A percentile compares a stretch with the other conserved stretches of the same genome.
These are phyloP conservation scores for Gnomoniopsis sp. DNA, from an alignment of 2,329 filamentous ascomycete species.

Conservation along the genomic window DNA sequence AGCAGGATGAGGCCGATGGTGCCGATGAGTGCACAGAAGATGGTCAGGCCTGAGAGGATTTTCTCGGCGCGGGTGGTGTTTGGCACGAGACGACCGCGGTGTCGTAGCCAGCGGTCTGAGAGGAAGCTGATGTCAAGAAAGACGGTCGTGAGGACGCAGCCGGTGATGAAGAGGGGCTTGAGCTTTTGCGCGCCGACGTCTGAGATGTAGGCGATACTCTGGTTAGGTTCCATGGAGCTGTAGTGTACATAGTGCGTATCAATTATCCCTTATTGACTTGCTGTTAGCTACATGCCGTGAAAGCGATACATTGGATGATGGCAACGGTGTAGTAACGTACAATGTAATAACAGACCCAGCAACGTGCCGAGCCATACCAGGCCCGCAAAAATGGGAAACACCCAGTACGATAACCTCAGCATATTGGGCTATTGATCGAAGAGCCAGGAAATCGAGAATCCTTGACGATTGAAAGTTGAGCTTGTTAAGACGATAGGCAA, in stretches of 20 bases:
- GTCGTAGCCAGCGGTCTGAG: slow-evolving; percentile 80
- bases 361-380: slow-evolving; percentile 65
- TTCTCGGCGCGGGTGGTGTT: slow-evolving; percentile 66
- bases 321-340: slow-evolving; percentile 26
- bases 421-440: slow-evolving; percentile 12
- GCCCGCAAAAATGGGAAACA: slow-evolving; percentile 67
- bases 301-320: no score
- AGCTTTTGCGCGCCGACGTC: slow-evolving; percentile 60
- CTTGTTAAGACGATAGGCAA: no score
- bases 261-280: slow-evolving; percentile 44
- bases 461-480: neutral
- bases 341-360: slow-evolving; percentile 67
- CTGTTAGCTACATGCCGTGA: neutral
- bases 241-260: slow-evolving; percentile 54
- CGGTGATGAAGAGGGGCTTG: slow-evolving; percentile 76
- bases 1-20: slow-evolving; percentile 78
- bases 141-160: slow-evolving; percentile 68
- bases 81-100: slow-evolving; percentile 71
- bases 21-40: slow-evolving; percentile 69
- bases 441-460: neutral
- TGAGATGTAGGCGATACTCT: slow-evolving; percentile 70
- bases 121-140: slow-evolving; percentile 79
- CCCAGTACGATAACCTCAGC: slow-evolving; percentile 26
- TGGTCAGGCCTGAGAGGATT: slow-evolving; percentile 56
- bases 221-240: slow-evolving; percentile 53